Base-by-base conservation (phyloP, 495 filamentous ascomycete genomes). In the Aspergillus campestris region DNA sequence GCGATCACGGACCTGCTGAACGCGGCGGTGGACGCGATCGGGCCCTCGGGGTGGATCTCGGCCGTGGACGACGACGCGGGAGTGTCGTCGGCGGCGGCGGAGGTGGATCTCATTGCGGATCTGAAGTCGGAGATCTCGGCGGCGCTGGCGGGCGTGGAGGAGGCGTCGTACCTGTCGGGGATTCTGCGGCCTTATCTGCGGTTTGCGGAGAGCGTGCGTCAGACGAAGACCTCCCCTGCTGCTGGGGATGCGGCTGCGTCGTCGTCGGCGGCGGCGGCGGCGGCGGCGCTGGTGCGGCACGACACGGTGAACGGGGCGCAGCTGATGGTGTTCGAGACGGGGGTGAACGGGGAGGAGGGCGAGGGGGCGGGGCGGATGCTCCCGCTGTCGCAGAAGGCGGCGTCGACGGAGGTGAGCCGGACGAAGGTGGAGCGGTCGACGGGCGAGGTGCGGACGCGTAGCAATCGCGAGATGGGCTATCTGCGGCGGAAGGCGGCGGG, bases 11-110 rank as follows among this genome's bases (percentile, higher is more conserved):
- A 81, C 42, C 65, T 94, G 7, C 73, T 95, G 31, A 84, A 77
- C 55, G 80, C 82, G 50, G 81, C 86, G 34, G 72, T 95, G 8
- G 89, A 96, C 65, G 81, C 87, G 8, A 76, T 95, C n/a, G 88
- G 89, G 8, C 73, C 85, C 12, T 82, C 77, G 9, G 87, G 87
- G 28, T 96, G 86, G 86, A 78, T 95, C 41, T 68, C 80, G 6
- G 80, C 79, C 31, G 72, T 75, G 28, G 61, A 72, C 5, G 62
- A 72, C 34, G 51, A 73, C n/a, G 64, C 68, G 6, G 70, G 72
- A n/a, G n/a, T n/a, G n/a, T n/a, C 14, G 67, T 74, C 24, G 62
- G 79, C 14, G 66, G 72, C 3, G 77, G 80, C 36, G 79, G 18
- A 84, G 52, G 73, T 86, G 40, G 67, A 72, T 18, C 64, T 75